These are phyloP conservation scores for Sophora flavescens DNA, from an alignment of 306 rosid species.

Conservation along the genomic window DNA sequence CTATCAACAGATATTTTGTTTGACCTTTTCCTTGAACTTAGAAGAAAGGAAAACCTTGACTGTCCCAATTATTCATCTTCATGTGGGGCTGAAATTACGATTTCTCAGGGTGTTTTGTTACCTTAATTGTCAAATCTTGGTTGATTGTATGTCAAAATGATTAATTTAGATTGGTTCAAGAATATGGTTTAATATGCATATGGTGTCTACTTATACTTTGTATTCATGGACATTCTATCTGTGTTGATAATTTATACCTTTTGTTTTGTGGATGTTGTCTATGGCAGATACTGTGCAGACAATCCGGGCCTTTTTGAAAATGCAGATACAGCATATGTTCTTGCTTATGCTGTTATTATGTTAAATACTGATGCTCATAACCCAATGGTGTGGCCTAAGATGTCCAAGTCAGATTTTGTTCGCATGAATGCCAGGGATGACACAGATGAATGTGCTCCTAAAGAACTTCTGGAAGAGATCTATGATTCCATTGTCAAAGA, in stretches of 20 bases:
- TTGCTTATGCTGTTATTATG: conserved; percentile 97
- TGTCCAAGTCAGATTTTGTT: conserved; percentile 92
- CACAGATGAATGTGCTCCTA: conserved; percentile 90
- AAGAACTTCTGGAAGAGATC: conserved; percentile 87
- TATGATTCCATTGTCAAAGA: conserved; percentile 92
- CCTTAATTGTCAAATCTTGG: conserved; percentile 26
- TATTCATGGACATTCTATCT: conserved; percentile 38
- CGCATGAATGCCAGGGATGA: conserved; percentile 91
- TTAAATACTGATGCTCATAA: conserved; percentile 98
- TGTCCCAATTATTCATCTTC: conserved; percentile 24
- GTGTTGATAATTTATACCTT: conserved; percentile 38
- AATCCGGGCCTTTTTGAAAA: conserved; percentile 94
- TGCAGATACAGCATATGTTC: conserved; percentile 98
- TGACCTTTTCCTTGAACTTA: conserved; percentile 17
- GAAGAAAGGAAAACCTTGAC: conserved; percentile 10
- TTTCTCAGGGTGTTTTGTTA: conserved; percentile 4
- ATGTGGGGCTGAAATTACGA: conserved; percentile 21
- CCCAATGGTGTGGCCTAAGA: conserved; percentile 99
- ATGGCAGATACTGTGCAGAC: conserved; percentile 95
- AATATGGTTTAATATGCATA: conserved; percentile 18
- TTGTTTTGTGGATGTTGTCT: conserved; percentile 47
- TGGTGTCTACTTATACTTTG: conserved; percentile 1
- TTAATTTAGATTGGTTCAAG: conserved; percentile 4
- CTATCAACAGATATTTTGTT: conserved; percentile 2
- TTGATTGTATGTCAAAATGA: conserved; percentile 38